Percentiles rank a stretch among this genome's conserved stretches.
Evolutionary conservation across 2,329 filamentous ascomycete species (phyloP).

Genomic region (Tolypocladium paradoxum): DNA sequence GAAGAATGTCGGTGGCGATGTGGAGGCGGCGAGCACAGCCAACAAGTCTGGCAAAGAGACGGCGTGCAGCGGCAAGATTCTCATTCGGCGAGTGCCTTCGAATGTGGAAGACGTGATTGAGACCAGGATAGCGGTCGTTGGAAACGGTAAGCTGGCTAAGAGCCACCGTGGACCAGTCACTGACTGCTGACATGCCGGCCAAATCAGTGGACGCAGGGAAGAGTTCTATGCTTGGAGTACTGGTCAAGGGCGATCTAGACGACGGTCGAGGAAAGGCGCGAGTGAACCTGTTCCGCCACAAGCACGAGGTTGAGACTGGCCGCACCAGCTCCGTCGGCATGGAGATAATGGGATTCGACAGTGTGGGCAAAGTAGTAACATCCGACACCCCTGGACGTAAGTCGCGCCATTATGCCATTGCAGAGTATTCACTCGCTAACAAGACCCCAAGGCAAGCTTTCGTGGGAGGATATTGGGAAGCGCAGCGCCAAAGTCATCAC

Average conservation of each 20-base stretch:
- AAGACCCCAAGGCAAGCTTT: constrained; percentile 44
- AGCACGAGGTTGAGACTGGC: constrained; percentile 94
- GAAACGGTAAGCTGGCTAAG: constrained; percentile 53
- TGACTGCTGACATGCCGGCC: constrained; percentile 4
- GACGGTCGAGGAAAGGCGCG: constrained; percentile 89
- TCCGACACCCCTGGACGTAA: constrained; percentile 76
- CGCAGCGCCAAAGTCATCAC: constrained; percentile 93
- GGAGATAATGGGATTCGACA: constrained; percentile 98
- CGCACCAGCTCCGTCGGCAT: constrained; percentile 94
- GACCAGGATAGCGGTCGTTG: constrained; percentile 91
- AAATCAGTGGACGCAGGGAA: constrained; percentile 79
- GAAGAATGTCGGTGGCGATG: constrained; percentile 73
- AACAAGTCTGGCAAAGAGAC: constrained; percentile 53
- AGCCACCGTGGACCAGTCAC: background rate
- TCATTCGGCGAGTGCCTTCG: constrained; percentile 65
- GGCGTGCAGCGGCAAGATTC: constrained; percentile 72
- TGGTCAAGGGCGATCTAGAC: constrained; percentile 91
- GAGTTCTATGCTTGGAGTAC: constrained; percentile 86
- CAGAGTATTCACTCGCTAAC: background rate
- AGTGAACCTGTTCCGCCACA: constrained; percentile 93
- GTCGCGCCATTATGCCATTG: constrained; percentile 8
- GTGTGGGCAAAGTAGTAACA: constrained; percentile 68
- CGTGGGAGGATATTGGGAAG: constrained; percentile 96
- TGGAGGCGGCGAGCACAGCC: constrained; percentile 53
- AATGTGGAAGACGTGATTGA: constrained; percentile 84